Conservation (phyloP, 2,329 filamentous ascomycete species). For the Verticillium nonalfalfae region DNA sequence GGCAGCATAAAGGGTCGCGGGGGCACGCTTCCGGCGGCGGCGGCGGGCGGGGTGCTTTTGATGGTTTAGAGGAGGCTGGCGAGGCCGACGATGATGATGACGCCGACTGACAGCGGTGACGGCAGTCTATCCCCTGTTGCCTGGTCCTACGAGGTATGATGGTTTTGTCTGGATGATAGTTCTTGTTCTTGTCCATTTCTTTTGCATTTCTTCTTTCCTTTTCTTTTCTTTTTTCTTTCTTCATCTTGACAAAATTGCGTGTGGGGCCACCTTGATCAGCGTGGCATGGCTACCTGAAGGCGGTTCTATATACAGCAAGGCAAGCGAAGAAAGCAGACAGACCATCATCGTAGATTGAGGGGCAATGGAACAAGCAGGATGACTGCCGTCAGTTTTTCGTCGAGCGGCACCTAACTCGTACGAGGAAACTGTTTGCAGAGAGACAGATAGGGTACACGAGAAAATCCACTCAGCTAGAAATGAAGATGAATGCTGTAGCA, state of each 20-base stretch:
- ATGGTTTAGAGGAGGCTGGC: conserved; percentile 34
- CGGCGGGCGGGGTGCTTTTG: conserved; percentile 14
- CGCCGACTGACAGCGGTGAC: conserved; percentile 50
- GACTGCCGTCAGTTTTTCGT: conserved; percentile 46
- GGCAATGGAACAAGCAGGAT: conserved; percentile 57
- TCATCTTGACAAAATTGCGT: background rate
- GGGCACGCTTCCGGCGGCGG: conserved; percentile 20
- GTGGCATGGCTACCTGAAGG: background rate
- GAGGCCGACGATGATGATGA: conserved; percentile 57
- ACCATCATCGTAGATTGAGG: conserved; percentile 41
- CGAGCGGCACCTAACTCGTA: conserved; percentile 28
- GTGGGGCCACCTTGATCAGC: background rate
- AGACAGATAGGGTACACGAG: background rate
- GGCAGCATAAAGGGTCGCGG: conserved; percentile 19
- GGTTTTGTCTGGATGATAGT: conserved; percentile 2
- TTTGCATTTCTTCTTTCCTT: conserved; percentile 4
- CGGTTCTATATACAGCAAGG: background rate
- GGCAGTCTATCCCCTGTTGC: conserved; percentile 62
- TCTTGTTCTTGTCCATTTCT: background rate
- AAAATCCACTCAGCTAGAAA: background rate
- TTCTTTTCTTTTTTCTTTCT: background rate
- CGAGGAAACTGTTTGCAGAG: background rate
- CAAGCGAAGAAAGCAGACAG: background rate
- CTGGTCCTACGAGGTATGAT: conserved; percentile 46
- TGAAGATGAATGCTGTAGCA: conserved; percentile 2